Percentiles rank a stretch among this genome's conserved stretches.
phyloP scores from a whole-genome alignment of 1,284 basidiomycete species.

The Cutaneotrichosporon sp. region DNA sequence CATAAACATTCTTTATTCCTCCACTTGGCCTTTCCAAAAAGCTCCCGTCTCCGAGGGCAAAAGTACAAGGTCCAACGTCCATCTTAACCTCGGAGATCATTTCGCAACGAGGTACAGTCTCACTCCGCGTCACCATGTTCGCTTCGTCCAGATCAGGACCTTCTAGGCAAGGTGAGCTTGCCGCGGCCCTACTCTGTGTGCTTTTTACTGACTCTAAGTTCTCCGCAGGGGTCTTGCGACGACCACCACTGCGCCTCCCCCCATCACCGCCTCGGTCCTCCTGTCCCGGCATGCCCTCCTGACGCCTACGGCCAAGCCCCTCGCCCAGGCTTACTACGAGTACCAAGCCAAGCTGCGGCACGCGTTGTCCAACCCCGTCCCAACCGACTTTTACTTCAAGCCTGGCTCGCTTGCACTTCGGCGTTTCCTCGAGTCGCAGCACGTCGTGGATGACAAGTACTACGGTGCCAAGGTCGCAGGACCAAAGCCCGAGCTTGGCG shows the following conservation, averaged over 20 bases:
- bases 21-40: neutral
- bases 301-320: constrained; percentile 69
- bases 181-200: no score
- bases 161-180: constrained; percentile 23
- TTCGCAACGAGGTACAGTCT: neutral
- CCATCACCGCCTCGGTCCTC: constrained; percentile 59
- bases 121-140: constrained; percentile 17
- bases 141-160: constrained; percentile 21
- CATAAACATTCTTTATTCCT: neutral
- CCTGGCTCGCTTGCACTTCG: constrained; percentile 82
- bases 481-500: constrained; percentile 62
- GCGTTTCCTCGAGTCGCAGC: constrained; percentile 72
- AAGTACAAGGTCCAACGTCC: neutral
- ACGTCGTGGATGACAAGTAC: constrained; percentile 64
- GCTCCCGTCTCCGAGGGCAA: neutral
- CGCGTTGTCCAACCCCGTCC: constrained; percentile 83
- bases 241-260: constrained; percentile 28
- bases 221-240: constrained; percentile 27
- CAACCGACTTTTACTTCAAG: constrained; percentile 92
- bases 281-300: constrained; percentile 81
- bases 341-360: constrained; percentile 82
- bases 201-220: constrained; percentile 14
- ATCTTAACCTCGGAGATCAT: neutral
- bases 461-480: constrained; percentile 64
- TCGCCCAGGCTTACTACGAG: constrained; percentile 81